These are phyloP conservation scores for Coemansia asiatica DNA, from an alignment of 192 early-diverging fungal genomes.

Conservation along the genomic window DNA sequence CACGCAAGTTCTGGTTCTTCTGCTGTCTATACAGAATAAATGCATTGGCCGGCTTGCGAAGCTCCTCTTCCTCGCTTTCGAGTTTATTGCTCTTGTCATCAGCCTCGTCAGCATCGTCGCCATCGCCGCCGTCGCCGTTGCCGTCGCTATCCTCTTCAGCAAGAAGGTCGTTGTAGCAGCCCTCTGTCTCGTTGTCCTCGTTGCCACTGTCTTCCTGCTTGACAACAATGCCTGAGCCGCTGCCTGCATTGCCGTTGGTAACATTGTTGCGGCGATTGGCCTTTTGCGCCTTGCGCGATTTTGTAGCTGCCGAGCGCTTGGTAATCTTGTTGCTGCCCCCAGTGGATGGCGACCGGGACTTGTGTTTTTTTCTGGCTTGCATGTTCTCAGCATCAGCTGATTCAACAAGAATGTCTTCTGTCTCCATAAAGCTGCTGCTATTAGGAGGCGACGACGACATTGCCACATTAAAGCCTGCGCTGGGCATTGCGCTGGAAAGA, in stretches of 20 bases:
- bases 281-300: conserved; percentile 1
- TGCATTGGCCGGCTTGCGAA: conserved; percentile 48
- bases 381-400: not conserved
- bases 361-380: conserved; percentile 2
- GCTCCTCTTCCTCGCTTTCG: conserved; percentile 12
- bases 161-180: too few relatives aligned
- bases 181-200: not conserved
- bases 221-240: too few relatives aligned
- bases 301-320: conserved; percentile 5
- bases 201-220: too few relatives aligned
- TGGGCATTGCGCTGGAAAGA: not conserved
- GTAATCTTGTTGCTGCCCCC: not conserved
- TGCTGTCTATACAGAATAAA: conserved; percentile 43
- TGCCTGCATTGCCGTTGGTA: not conserved
- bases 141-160: too few relatives aligned
- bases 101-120: conserved; percentile 1
- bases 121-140: not conserved
- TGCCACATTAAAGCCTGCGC: not conserved
- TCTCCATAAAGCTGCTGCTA: conserved; percentile 5
- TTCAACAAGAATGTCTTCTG: not conserved
- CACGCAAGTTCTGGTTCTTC: conserved; percentile 28
- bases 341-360: not conserved
- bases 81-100: conserved; percentile 7
- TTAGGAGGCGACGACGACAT: not conserved
- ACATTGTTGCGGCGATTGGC: not conserved